phyloP scores from a whole-genome alignment of 768 basidiomycete genomes.

The Phlegmacium glaucopus region DNA sequence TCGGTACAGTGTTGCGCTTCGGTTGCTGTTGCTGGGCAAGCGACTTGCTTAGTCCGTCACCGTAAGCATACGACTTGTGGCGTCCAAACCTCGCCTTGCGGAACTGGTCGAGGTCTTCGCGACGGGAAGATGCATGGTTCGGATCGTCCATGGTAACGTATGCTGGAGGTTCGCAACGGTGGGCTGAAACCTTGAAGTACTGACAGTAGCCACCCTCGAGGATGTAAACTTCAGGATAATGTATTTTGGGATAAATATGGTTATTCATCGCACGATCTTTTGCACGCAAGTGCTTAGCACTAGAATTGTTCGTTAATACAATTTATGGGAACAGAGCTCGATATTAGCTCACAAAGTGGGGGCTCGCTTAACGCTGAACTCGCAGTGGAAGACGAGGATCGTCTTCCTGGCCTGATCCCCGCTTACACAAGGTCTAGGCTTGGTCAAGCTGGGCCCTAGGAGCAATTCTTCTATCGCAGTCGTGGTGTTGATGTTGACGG shows the following conservation, averaged over 20 bases:
- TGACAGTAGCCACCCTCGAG: slow-evolving; percentile 94
- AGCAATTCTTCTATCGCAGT: slow-evolving; percentile 77
- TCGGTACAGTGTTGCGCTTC: slow-evolving; percentile 69
- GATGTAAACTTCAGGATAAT: slow-evolving; percentile 96
- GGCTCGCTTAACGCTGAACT: slow-evolving; percentile 93
- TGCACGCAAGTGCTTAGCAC: slow-evolving; percentile 90
- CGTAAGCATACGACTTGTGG: slow-evolving; percentile 90
- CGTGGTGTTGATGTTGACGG: slow-evolving; percentile 87
- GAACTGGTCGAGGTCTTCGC: slow-evolving; percentile 89
- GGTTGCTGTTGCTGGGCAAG: slow-evolving; percentile 36
- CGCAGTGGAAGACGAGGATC: slow-evolving; percentile 94
- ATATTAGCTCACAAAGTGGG: slow-evolving; percentile 79
- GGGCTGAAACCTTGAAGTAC: slow-evolving; percentile 69
- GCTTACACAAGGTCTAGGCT: slow-evolving; percentile 68
- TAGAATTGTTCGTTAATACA: slow-evolving; percentile 24
- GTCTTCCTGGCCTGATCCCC: slow-evolving; percentile 76
- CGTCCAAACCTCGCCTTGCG: slow-evolving; percentile 85
- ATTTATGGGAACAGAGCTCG: not conserved
- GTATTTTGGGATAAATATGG: slow-evolving; percentile 85
- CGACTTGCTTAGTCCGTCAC: slow-evolving; percentile 57
- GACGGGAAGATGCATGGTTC: slow-evolving; percentile 70
- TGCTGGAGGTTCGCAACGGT: slow-evolving; percentile 73
- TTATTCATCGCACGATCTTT: slow-evolving; percentile 89
- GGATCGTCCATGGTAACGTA: slow-evolving; percentile 98
- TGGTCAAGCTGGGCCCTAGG: slow-evolving; percentile 51